phyloP scores from a whole-genome alignment of 805 yeast genomes.

The Lachancea thermotolerans region DNA sequence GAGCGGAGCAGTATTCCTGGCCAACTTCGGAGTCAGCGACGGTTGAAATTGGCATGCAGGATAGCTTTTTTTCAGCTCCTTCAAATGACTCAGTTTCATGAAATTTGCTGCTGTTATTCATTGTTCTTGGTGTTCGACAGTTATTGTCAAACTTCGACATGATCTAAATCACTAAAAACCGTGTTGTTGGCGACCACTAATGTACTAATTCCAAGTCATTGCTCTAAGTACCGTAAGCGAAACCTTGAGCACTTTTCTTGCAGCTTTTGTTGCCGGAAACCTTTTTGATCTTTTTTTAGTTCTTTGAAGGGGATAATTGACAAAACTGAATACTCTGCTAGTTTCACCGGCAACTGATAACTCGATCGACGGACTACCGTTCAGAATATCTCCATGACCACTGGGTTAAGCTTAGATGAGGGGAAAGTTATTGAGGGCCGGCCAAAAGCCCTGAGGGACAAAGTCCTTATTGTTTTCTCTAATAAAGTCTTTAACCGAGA shows the following conservation, averaged over 20 bases:
- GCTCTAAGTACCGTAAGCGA: too few relatives aligned
- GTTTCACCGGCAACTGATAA: background rate
- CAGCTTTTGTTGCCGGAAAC: too few relatives aligned
- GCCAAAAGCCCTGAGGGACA: slow-evolving; percentile 1
- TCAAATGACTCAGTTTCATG: too few relatives aligned
- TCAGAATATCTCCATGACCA: background rate
- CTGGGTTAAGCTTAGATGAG: background rate
- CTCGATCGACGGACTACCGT: background rate
- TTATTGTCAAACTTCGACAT: too few relatives aligned
- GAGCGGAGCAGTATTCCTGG: too few relatives aligned
- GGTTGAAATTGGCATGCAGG: background rate
- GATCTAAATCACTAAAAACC: too few relatives aligned
- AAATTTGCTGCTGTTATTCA: background rate
- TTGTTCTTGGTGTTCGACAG: background rate
- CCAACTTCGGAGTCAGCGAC: background rate
- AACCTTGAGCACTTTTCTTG: too few relatives aligned
- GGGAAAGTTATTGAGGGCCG: too few relatives aligned
- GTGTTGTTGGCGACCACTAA: too few relatives aligned
- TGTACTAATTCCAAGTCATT: too few relatives aligned
- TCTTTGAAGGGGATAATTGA: too few relatives aligned
- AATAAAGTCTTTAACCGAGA: background rate
- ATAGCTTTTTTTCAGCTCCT: background rate
- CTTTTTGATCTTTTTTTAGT: too few relatives aligned
- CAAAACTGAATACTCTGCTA: background rate
- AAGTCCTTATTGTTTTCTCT: slow-evolving; percentile 11